Evolutionary conservation across 1,139 yeast species (phyloP), one percentile per base, ranked within the genome.

Genomic region (Saccharomyces hybrid): DNA sequence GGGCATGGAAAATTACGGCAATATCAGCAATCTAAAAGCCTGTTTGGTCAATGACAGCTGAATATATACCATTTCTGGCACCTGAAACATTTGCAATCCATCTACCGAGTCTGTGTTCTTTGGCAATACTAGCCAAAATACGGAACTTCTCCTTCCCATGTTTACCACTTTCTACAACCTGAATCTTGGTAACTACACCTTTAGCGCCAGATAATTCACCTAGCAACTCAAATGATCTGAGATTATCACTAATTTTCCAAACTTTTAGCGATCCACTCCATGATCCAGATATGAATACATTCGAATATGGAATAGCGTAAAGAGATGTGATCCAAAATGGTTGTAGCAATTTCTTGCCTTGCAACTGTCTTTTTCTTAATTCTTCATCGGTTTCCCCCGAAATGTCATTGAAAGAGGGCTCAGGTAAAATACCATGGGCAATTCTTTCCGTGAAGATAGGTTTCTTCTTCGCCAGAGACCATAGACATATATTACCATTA

Each of bases 381-480:
- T 69, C 69, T 4, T 65, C 64, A 49, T 76, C 70, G 0, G 73
- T 58, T 68, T 89, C 96, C 6, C 95, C 97, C 54, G 95, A 83
- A 7, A 88, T 88, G 57, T 75, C 68, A 2, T 70, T 61, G 1
- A 83, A 70, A 1, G 71, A 62, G 47, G 80, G 66, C 44, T 71
- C 71, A 16, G 87, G 85, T 57, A 82, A 81, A 27, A 82, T 67
- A 1, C 97, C 99, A 71, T 93, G 99, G 3, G 93, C 86, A 50
- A 77, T 71, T 65, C 95, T 79, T 57, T 80, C 72, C 2, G 83
- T 82, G 68, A 72, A 83, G 42, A 88, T 71, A 7, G 99, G 95
- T 72, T 90, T 91, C 78, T 93, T 93, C 73, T 89, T 89, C 29
- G 88, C 84, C 56, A 87, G 73, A 5, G 96, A 84, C 99, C 99